phyloP scores from a whole-genome alignment of 2,329 filamentous ascomycete genomes.

The Triangularia verruculosa region DNA sequence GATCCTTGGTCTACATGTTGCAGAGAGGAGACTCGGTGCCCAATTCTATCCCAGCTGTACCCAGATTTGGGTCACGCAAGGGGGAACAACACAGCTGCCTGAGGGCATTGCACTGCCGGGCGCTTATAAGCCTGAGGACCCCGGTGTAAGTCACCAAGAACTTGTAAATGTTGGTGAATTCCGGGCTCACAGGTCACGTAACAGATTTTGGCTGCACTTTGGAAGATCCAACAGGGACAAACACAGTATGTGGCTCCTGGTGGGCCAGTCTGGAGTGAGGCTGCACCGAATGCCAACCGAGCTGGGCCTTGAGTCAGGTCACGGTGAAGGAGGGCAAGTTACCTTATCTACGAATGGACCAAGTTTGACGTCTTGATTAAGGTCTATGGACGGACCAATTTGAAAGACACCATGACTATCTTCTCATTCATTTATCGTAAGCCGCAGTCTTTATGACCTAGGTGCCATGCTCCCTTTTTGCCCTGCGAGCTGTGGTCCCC shows the following conservation, averaged over 20 bases:
- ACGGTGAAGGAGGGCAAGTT: not conserved
- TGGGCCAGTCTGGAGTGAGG: slow-evolving; percentile 22
- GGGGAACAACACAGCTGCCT: slow-evolving; percentile 18
- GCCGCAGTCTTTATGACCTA: too few relatives aligned
- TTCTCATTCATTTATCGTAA: too few relatives aligned
- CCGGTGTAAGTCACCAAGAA: slow-evolving; percentile 15
- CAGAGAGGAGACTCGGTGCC: slow-evolving; percentile 36
- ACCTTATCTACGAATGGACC: too few relatives aligned
- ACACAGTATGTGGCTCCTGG: slow-evolving; percentile 21
- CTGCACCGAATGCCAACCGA: slow-evolving; percentile 22
- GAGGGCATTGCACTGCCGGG: slow-evolving; percentile 21
- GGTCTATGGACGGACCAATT: too few relatives aligned
- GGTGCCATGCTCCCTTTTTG: too few relatives aligned
- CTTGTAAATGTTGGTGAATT: not conserved
- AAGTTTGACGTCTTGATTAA: too few relatives aligned
- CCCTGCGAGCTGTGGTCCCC: too few relatives aligned
- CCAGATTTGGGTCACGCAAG: slow-evolving; percentile 21
- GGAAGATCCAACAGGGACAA: slow-evolving; percentile 21
- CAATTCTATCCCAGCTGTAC: slow-evolving; percentile 45
- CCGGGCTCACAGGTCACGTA: not conserved
- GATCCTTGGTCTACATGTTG: slow-evolving; percentile 43
- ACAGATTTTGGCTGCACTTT: slow-evolving; percentile 19
- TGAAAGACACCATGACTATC: too few relatives aligned
- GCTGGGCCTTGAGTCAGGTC: slow-evolving; percentile 11
- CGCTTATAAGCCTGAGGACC: slow-evolving; percentile 22